Evolutionary conservation across 768 basidiomycete genomes (phyloP), one percentile per base, ranked within the genome.

Genomic region (Russula griseocarnosa): DNA sequence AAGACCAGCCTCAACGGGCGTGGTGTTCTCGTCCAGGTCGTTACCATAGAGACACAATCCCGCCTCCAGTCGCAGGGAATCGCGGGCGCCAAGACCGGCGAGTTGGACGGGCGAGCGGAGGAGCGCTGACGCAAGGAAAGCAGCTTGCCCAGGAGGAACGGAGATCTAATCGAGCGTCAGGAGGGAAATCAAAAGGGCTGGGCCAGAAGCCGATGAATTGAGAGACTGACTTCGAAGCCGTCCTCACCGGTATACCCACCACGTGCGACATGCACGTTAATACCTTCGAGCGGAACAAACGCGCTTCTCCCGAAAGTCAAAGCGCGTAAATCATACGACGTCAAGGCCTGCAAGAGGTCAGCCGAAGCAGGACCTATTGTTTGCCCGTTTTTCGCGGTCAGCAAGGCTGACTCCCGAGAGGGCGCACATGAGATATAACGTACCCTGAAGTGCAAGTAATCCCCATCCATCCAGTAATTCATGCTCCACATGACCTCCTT

Each of bases 241-340:
- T 99, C 97, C 76, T 99, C 97, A 13, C 97, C 97, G 0, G 97
- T 98, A 76, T 99, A 99, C 5, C 97, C 97, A 32, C 94, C 92
- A 18, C 97, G 86, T 9, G 94, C 90, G 34, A 98, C 84, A 72
- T 98, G 94, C 40, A 92, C 82, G 71, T 86, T 86, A 69, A 86
- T 84, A 4, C 86, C 87, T 63, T 87, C 87, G 47, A 97, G 81
- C 0, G 88, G 84, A 10, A 92, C 82, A 71, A 85, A 93, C 0
- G 89, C 87, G 22, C 90, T 88, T 66, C 84, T 86, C 44, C 94
- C 94, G 70, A 99, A 98, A 30, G 87, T 88, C 55, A 98, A 77
- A 46, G 79, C 76, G 24, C 77, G 75, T 13, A 98, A 79, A 73
- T 94, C 89, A 69, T 82, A 88, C 11, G 86, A 81, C 1, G 89